phyloP scores from a whole-genome alignment of 441 rosid genomes.

The Gossypium aridum region DNA sequence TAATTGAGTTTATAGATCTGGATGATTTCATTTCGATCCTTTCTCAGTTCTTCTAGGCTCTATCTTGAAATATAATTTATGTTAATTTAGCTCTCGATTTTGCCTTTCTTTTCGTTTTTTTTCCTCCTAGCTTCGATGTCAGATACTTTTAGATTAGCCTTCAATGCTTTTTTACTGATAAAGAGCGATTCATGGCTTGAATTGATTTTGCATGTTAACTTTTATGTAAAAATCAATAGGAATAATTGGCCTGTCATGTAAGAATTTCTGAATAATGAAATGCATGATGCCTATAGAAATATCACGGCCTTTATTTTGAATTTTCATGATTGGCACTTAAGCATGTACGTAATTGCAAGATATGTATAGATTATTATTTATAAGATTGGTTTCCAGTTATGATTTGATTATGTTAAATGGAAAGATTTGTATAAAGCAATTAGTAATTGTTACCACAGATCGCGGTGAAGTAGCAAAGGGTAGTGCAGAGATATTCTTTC shows the following conservation, averaged over 20 bases:
- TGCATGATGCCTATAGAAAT: background rate
- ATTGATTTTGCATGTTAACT: background rate
- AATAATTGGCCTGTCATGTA: background rate
- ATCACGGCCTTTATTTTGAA: background rate
- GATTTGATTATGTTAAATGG: background rate
- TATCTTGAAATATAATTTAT: background rate
- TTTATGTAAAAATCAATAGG: background rate
- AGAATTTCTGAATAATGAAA: background rate
- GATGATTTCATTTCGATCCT: background rate
- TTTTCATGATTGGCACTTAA: background rate
- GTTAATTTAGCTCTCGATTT: background rate
- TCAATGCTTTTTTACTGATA: background rate
- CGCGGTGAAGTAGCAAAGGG: conserved; percentile 70
- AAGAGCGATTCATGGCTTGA: background rate
- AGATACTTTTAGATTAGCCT: background rate
- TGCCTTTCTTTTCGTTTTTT: background rate
- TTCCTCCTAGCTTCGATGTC: background rate
- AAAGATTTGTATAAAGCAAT: background rate
- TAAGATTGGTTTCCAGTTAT: background rate
- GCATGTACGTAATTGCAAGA: background rate
- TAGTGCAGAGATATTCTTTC: conserved; percentile 76
- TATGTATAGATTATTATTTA: background rate
- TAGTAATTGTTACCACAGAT: conserved; percentile 26
- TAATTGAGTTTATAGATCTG: conserved; percentile 3
- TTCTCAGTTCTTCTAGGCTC: background rate